Conservation (phyloP, 768 basidiomycete species). For the Sarcomyxa edulis region DNA sequence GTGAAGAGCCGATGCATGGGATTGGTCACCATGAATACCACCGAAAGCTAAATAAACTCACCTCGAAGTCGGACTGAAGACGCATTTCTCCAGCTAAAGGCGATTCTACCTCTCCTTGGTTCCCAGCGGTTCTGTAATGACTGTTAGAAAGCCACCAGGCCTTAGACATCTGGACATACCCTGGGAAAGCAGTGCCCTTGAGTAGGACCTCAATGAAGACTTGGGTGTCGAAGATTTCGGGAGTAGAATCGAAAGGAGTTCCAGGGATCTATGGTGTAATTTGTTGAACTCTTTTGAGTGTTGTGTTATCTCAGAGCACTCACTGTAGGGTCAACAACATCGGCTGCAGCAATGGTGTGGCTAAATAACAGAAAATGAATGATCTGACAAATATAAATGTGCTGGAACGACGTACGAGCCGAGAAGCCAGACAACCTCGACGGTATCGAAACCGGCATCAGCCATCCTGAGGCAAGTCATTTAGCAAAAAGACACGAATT, state of each 20-base stretch:
- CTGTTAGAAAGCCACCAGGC: no score
- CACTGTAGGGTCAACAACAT: slow-evolving; percentile 26
- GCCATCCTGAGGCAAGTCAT: no score
- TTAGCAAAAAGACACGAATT: no score
- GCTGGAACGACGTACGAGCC: slow-evolving; percentile 24
- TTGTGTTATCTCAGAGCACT: slow-evolving; percentile 6
- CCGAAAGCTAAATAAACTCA: slow-evolving; percentile 8
- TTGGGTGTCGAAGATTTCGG: slow-evolving; percentile 36
- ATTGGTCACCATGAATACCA: neutral
- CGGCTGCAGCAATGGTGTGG: slow-evolving; percentile 23
- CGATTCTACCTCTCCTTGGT: slow-evolving; percentile 33
- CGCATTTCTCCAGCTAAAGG: slow-evolving; percentile 37
- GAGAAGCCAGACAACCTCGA: slow-evolving; percentile 30
- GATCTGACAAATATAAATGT: no score
- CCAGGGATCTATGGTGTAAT: no score
- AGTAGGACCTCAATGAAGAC: slow-evolving; percentile 41
- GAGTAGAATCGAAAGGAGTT: slow-evolving; percentile 43
- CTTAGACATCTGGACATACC: no score
- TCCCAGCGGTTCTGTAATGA: slow-evolving; percentile 23
- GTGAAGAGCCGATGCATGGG: no score
- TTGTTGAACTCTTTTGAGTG: slow-evolving; percentile 10
- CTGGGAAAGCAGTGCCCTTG: slow-evolving; percentile 34
- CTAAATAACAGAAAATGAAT: slow-evolving; percentile 4
- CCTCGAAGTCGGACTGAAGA: slow-evolving; percentile 36
- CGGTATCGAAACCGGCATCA: slow-evolving; percentile 28